These are phyloP conservation scores for Scytalidium sp. DNA, from an alignment of 2,329 filamentous ascomycete genomes.

Conservation along the genomic window DNA sequence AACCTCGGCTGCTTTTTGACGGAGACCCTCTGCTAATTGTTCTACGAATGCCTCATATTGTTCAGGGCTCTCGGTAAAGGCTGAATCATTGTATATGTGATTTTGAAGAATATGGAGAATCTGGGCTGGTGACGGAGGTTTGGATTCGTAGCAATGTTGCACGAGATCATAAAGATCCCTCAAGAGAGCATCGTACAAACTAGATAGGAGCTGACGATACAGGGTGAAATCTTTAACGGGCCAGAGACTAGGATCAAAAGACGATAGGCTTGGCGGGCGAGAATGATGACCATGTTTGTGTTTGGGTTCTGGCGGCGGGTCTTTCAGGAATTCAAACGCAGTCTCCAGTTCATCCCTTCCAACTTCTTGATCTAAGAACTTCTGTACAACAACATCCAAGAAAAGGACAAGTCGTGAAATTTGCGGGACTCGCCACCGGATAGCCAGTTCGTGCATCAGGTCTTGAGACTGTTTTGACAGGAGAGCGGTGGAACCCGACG, in stretches of 20 bases:
- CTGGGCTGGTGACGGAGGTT: conserved; percentile 75
- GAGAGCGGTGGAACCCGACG: conserved; percentile 37
- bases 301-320: conserved; percentile 63
- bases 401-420: conserved; percentile 78
- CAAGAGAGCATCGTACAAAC: conserved; percentile 76
- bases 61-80: conserved; percentile 68
- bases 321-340: conserved; percentile 79
- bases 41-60: conserved; percentile 70
- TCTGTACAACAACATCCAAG: conserved; percentile 79
- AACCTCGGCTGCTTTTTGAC: conserved; percentile 70
- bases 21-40: conserved; percentile 70
- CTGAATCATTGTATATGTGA: conserved; percentile 76
- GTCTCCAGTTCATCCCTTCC: conserved; percentile 77
- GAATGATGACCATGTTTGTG: conserved; percentile 21
- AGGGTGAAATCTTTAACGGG: conserved; percentile 64
- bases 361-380: conserved; percentile 82
- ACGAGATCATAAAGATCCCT: conserved; percentile 86
- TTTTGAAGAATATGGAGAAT: conserved; percentile 76
- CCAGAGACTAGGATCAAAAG: conserved; percentile 61
- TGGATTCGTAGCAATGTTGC: conserved; percentile 85
- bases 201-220: conserved; percentile 73
- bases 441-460: conserved; percentile 77
- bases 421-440: conserved; percentile 86
- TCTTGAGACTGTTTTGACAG: conserved; percentile 80
- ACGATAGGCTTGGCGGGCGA: conserved; percentile 41